Base-by-base conservation (phyloP, 1,139 yeast species). In the Candida pseudocylindracea region DNA sequence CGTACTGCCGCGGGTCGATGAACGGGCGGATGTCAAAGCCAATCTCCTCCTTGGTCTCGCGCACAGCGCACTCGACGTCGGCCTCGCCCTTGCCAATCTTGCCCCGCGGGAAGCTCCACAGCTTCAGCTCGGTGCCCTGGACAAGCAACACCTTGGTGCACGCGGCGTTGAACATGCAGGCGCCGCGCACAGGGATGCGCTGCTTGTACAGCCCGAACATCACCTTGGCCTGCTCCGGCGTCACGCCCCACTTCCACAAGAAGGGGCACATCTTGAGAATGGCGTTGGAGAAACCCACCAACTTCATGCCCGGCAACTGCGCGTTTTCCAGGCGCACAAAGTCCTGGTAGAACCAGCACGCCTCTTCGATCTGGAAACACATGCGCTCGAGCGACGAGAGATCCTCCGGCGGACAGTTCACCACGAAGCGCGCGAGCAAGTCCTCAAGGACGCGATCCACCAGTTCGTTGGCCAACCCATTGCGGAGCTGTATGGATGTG, bases 41-140 rank as follows among this genome's bases (percentile, higher is more conserved):
- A n/a, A 85, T 88, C 50, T 91, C 99, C 54, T 91, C 99, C 39
- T 65, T 67, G 15, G 80, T 88, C 50, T 91, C 99, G 46, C 99
- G 66, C n/a, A 80, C 55, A 5, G 96, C 95, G 57, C 98, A 91
- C 35, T 67, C 72, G n/a, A 70, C 63, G 50, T 91, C 98, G 8
- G 72, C 60, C 53, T 91, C 99, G 45, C 73, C 93, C 48, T 88
- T 85, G 29, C 93, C 79, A 36, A 91, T 91, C 52, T 91, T 91
- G 8, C 99, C 99, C 49, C 94, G 62, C 5, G 99, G 99, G 45
- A 91, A 91, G 6, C 94, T 80, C 98, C 98, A 91, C 10, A 74
- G 53, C 29, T 59, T 58, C n/a, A 85, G 67, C 41, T 80, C 92
- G 37, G 74, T 73, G 2, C 95, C 96, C 46, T 80, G 73, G 3